Conservation (phyloP, 192 early-diverging fungal species). For the Phycomyces blakesleeanus region DNA sequence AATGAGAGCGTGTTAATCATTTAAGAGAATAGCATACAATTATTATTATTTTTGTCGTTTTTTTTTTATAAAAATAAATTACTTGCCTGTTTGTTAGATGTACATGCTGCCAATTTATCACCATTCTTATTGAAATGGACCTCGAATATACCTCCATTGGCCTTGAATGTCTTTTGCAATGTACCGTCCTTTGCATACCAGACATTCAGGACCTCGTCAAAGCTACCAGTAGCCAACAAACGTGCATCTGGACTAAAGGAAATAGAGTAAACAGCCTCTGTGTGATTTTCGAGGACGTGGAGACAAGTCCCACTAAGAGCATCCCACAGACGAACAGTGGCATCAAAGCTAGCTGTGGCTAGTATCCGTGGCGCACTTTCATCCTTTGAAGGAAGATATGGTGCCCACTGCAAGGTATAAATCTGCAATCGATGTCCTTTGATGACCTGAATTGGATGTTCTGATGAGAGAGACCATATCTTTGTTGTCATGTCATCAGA, state of each 20-base stretch:
- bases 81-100: constrained; percentile 49
- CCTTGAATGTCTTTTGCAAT: constrained; percentile 51
- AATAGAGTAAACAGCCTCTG: constrained; percentile 65
- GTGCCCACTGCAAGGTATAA: constrained; percentile 81
- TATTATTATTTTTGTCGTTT: no score
- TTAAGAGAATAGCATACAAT: no score
- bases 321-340: constrained; percentile 85
- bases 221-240: constrained; percentile 70
- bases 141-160: constrained; percentile 57
- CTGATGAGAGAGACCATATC: constrained; percentile 66
- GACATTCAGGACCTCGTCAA: constrained; percentile 75
- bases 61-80: no score
- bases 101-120: constrained; percentile 53
- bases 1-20: no score
- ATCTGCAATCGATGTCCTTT: constrained; percentile 74
- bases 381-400: constrained; percentile 24
- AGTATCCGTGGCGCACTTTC: constrained; percentile 46
- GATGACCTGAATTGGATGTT: constrained; percentile 54
- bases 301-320: constrained; percentile 60
- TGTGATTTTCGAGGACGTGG: constrained; percentile 65
- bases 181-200: constrained; percentile 61
- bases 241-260: constrained; percentile 75
- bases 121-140: constrained; percentile 57
- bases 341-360: constrained; percentile 80
- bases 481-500: constrained; percentile 75